phyloP scores from a whole-genome alignment of 129 eudicot genomes.

The Ambrosia artemisiifolia region DNA sequence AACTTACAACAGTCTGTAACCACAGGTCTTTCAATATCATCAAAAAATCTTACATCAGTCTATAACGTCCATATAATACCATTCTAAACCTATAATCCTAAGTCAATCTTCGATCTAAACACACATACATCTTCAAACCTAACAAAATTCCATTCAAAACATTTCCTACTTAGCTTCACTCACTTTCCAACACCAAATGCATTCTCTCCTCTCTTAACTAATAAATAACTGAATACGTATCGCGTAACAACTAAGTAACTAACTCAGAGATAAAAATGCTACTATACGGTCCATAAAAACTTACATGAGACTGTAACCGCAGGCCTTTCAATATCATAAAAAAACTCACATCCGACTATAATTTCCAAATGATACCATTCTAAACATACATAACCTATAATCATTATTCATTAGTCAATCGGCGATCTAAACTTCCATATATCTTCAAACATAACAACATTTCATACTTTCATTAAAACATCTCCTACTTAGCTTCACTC shows the following conservation, averaged over 20 bases:
- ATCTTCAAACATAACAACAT: background rate
- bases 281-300: background rate
- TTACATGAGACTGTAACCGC: no score
- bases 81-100: no score
- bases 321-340: no score
- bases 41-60: no score
- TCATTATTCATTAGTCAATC: background rate
- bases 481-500: slow-evolving; percentile 5
- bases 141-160: background rate
- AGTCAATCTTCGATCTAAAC: no score
- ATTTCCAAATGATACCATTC: background rate
- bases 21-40: no score
- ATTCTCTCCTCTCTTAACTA: background rate
- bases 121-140: background rate
- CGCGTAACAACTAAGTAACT: background rate
- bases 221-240: background rate
- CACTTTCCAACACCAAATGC: background rate
- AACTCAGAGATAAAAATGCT: background rate
- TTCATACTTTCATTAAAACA: background rate
- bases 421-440: background rate
- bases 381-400: background rate
- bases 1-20: no score
- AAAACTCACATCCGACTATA: background rate
- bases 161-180: slow-evolving; percentile 11
- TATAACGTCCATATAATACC: no score